Evolutionary conservation across 371 early-diverging fungal genomes (phyloP).

Genomic region (Rhizopus arrhizus): DNA sequence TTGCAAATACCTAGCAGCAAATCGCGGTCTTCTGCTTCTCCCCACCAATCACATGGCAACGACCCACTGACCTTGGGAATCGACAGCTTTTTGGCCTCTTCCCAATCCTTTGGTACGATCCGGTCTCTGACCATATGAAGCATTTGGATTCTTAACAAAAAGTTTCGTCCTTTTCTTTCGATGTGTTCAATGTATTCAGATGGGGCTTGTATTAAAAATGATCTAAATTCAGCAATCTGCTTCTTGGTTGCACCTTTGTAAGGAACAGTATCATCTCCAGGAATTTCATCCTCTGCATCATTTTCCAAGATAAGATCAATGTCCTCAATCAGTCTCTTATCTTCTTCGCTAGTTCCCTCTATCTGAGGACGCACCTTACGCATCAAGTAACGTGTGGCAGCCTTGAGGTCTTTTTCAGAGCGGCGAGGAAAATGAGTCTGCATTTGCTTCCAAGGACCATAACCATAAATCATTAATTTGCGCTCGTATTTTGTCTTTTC

Average conservation of each 20-base stretch:
- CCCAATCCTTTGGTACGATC: slow-evolving; percentile 60
- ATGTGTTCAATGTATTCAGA: slow-evolving; percentile 74
- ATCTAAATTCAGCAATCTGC: slow-evolving; percentile 59
- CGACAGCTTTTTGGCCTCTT: slow-evolving; percentile 52
- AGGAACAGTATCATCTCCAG: slow-evolving; percentile 47
- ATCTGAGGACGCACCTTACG: slow-evolving; percentile 34
- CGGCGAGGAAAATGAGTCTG: slow-evolving; percentile 53
- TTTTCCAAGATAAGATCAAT: slow-evolving; percentile 33
- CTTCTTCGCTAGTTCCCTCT: slow-evolving; percentile 38
- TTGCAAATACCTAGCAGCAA: slow-evolving; percentile 76
- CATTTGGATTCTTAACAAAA: slow-evolving; percentile 74
- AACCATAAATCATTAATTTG: slow-evolving; percentile 78
- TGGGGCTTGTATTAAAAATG: slow-evolving; percentile 68
- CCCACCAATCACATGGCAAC: slow-evolving; percentile 81
- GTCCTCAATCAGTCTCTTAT: slow-evolving; percentile 37
- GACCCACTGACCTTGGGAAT: slow-evolving; percentile 61
- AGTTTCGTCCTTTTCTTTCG: slow-evolving; percentile 64
- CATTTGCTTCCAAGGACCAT: slow-evolving; percentile 75
- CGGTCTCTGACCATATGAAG: slow-evolving; percentile 71
- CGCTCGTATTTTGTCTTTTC: slow-evolving; percentile 76
- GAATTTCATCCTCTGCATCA: slow-evolving; percentile 40
- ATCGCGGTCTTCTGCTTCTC: slow-evolving; percentile 71
- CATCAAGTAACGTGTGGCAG: slow-evolving; percentile 47
- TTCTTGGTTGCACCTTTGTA: slow-evolving; percentile 61
- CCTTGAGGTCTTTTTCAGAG: slow-evolving; percentile 59